Base-by-base conservation (phyloP, 2,329 filamentous ascomycete genomes). In the Huntiella abstrusa region DNA sequence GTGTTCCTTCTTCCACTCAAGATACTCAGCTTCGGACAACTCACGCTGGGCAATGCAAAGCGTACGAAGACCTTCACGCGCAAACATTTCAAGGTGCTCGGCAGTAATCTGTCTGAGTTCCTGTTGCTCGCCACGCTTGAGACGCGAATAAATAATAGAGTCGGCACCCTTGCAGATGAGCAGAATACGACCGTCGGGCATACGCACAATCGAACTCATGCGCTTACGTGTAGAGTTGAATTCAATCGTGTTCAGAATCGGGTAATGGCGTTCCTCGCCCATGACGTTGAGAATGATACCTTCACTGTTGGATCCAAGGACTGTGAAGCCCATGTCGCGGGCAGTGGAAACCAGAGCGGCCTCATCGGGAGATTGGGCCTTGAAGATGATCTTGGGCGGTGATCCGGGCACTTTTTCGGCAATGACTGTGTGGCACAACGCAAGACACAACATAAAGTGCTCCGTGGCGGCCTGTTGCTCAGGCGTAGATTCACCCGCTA, bases 91-190 rank as follows among this genome's bases (percentile, higher is more conserved):
- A 13, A 98, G 72, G 57, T 98, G 91, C 54, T 95, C 84, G 3
- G 87, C 91, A 1, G 92, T 98, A 13, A 73, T 70, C 54, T 75
- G 73, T 51, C 91, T 76, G 46, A 98, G 71, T 56, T 94, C 82
- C 51, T 76, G 70, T 62, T 98, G 91, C 60, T 93, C 79, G 42
- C 87, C 86, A 52, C 73, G 76, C 62, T 78, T 83, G 50, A 98
- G 68, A 4, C 91, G 81, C 5, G 86, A 87, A 60, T 96, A 98
- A 53, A 98, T 96, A 55, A 96, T 82, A 56, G 85, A 95, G 60
- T 98, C 91, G 33, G 91, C 91, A 52, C 91, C 91, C 64, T 98
- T 98, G 69, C 91, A 98, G 63, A 92, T 93, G 1, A 98, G 70
- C 46, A 91, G 70, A 51, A 98, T 95, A 49, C 72, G 79, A 36